Percentiles rank a stretch among this genome's conserved stretches.
Evolutionary conservation across 2,329 filamentous ascomycete species (phyloP).

Genomic region (Trichoderma hamatum): DNA sequence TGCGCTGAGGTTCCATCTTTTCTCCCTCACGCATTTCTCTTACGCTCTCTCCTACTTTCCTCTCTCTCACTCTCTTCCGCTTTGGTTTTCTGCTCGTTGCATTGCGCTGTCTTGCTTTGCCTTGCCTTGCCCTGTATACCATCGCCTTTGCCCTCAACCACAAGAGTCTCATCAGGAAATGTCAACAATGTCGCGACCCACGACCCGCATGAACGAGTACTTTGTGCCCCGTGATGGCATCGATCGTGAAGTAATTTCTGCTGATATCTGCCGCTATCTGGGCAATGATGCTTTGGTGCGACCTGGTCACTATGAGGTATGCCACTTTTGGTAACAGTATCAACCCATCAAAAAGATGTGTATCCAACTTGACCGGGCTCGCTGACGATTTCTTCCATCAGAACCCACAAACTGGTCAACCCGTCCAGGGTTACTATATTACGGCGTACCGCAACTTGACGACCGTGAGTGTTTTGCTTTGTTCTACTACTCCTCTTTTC

Average conservation of each 20-base stretch:
- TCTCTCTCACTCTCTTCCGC: constrained; percentile 31
- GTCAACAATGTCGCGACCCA: constrained; percentile 29
- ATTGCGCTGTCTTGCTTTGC: constrained; percentile 27
- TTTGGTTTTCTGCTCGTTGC: constrained; percentile 30
- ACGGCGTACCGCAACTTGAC: constrained; percentile 79
- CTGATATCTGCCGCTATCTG: constrained; percentile 81
- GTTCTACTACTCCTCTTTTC: not conserved
- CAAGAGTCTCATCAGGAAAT: constrained; percentile 13
- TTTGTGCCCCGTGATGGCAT: constrained; percentile 81
- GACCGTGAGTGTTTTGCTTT: constrained; percentile 58
- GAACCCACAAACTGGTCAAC: constrained; percentile 61
- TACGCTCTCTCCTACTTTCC: constrained; percentile 27
- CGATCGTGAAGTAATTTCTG: constrained; percentile 80
- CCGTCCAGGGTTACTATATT: constrained; percentile 74
- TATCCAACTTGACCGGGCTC: not conserved
- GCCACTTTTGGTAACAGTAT: constrained; percentile 14
- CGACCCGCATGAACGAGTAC: constrained; percentile 71
- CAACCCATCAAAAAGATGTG: not conserved
- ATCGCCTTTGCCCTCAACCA: constrained; percentile 3
- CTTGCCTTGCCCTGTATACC: not conserved
- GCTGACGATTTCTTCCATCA: constrained; percentile 34
- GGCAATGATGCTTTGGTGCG: constrained; percentile 81
- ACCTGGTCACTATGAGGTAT: constrained; percentile 73
- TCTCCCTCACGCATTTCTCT: not conserved
- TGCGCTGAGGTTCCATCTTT: constrained; percentile 17